Base-by-base conservation (phyloP, 352 stramenopile genomes). In the Pythium rhizo-oryzae region DNA sequence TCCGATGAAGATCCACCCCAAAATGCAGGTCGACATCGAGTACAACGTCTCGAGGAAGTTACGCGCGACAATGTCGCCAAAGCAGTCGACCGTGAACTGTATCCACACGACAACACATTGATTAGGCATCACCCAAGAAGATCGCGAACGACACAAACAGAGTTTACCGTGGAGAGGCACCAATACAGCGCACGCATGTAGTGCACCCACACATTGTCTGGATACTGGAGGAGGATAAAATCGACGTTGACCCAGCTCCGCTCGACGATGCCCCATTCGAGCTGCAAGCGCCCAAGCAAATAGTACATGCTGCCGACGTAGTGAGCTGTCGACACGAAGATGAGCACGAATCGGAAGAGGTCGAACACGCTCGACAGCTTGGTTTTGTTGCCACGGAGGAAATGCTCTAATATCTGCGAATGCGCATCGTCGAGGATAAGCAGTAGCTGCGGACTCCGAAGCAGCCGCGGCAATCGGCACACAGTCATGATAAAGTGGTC, bases 111-210 rank as follows among this genome's bases (percentile, higher is more conserved):
- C n/a, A n/a, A n/a, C n/a, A n/a, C n/a, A n/a, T n/a, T n/a, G n/a
- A n/a, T n/a, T n/a, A n/a, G n/a, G n/a, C n/a, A n/a, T n/a, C n/a
- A n/a, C n/a, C n/a, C n/a, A n/a, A n/a, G n/a, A n/a, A n/a, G n/a
- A n/a, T n/a, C n/a, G n/a, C n/a, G n/a, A n/a, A n/a, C n/a, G n/a
- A n/a, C n/a, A n/a, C n/a, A n/a, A n/a, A n/a, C n/a, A n/a, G n/a
- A n/a, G n/a, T n/a, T n/a, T n/a, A 92, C 84, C 55, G 84, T 79
- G 0, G 80, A 90, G 15, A 93, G 72, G 37, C 78, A 91, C 84
- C 84, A 93, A 25, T 93, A 93, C 67, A 93, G 82, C n/a, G 82
- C 70, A 44, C 84, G 84, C 67, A 91, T 84, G 63, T 93, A 93
- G 61, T 90, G 81, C 23, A 90, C 69, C 0, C 74, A 55, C 0